phyloP scores from a whole-genome alignment of 2,329 filamentous ascomycete species.

The Fusarium armeniacum region DNA sequence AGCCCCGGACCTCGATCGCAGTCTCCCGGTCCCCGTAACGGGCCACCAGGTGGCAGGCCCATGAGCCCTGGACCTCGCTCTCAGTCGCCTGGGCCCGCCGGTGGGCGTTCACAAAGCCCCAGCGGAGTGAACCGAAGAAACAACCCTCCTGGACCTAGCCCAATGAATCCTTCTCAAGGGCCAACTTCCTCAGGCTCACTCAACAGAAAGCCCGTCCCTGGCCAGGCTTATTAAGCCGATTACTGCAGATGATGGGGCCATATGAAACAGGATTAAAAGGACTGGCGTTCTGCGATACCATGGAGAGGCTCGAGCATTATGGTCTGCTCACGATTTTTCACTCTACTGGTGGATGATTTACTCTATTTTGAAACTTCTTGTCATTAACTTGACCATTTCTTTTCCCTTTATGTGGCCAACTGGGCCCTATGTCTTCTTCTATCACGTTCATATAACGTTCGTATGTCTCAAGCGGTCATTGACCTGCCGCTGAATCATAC shows the following conservation, averaged over 20 bases:
- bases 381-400: constrained; percentile 45
- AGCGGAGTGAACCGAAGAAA: constrained; percentile 58
- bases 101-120: constrained; percentile 55
- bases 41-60: constrained; percentile 53
- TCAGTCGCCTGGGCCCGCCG: constrained; percentile 62
- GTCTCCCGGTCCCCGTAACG: constrained; percentile 43
- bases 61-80: constrained; percentile 59
- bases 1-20: constrained; percentile 55
- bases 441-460: constrained; percentile 47
- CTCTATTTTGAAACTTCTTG: constrained; percentile 43
- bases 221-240: constrained; percentile 61
- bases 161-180: constrained; percentile 61
- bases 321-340: constrained; percentile 45
- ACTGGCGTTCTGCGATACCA: constrained; percentile 52
- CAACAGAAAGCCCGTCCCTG: constrained; percentile 69
- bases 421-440: constrained; percentile 35
- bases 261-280: constrained; percentile 47
- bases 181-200: constrained; percentile 61
- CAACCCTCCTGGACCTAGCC: constrained; percentile 62
- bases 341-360: constrained; percentile 46
- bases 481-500: constrained; percentile 31
- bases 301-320: constrained; percentile 43
- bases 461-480: constrained; percentile 43
- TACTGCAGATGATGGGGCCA: constrained; percentile 32
- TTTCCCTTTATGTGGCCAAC: constrained; percentile 33